Base-by-base conservation (phyloP, 306 rosid species). In the Hippophae tibetana region DNA sequence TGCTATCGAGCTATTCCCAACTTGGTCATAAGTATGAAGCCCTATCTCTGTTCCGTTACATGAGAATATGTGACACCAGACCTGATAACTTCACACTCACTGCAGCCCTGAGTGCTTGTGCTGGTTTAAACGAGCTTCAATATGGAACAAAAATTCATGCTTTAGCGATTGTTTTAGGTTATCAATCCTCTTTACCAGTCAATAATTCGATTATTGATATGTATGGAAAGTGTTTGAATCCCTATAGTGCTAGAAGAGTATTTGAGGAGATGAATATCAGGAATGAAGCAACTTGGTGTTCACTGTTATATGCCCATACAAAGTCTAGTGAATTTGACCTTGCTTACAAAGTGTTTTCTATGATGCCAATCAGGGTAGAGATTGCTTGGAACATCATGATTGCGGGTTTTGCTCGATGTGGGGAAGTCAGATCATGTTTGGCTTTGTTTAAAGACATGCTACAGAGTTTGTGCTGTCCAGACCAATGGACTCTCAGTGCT, bases 321-420 rank as follows among this genome's bases (percentile, higher is more conserved):
- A 79, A 85, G 67, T 69, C 82, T 67, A 11, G 63, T 57, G 68
- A 57, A 63, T 74, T 81, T 54, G 70, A 65, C 7, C 8, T 48
- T 63, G 95, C 85, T 0, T 56, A 44, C 63, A 60, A 79, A 14
- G 48, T 85, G 68, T 85, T 89, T 69, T 46, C 43, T 41, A 55
- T 49, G 43, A 83, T 89, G 86, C 94, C 95, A 9, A 56, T 48
- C 57, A 85, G 64, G 64, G 94, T 81, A 51, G 76, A 67, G 64
- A 71, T 81, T 70, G 77, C 95, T 69, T 89, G 96, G 96, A 85
- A 89, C 77, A 73, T 76, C 56, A 69, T 85, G 80, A 85, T 85
- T 27, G 77, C 64, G 1, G 76, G 74, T 18, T 61, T 76, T 63
- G 86, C 94, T 13, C 84, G 70, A 42, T 18, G 49, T 10, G 95